Base-by-base conservation (phyloP, 345 rosid species). In the Gossypium herbaceum region DNA sequence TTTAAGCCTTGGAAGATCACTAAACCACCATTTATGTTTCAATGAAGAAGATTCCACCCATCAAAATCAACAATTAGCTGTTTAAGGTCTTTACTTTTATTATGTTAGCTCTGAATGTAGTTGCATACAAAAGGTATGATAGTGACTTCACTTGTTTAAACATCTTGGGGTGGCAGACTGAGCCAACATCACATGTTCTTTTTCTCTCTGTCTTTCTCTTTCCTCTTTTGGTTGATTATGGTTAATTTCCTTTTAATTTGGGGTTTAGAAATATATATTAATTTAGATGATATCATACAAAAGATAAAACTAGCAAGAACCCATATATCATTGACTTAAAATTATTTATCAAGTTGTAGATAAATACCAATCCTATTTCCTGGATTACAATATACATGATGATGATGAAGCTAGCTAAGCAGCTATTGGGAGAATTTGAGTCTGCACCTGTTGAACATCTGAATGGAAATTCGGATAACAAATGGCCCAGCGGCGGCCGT, bases 31-130 rank as follows among this genome's bases (percentile, higher is more conserved):
- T 68, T 73, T 81, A 55, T 83, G 87, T 80, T 86, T 87, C 82
- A 85, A 76, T 29, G 95, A 94, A 47, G 97, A 88, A 11, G 97
- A 92, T 73, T 77, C 87, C 71, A 77, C 96, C 76, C 92, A 87
- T 77, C 92, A 91, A 69, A 82, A 86, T 71, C 85, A 90, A 73
- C 91, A 84, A 75, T 82, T 91, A 52, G 87, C 94, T 77, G 96
- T 88, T 71, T 90, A 66, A 81, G 7, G 60, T 7, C 3, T 17
- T 34, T 22, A 3, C 12, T 55, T 55, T 55, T n/a, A 9, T 2
- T 56, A 3, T 9, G 9, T 59, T 41, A 22, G 27, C n/a, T 74
- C 45, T 55, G 72, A 55, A 1, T 81, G 78, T 79, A 82, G 81
- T 76, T 81, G 82, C 85, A 73, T 75, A 29, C 27, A 70, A 67